Evolutionary conservation across 2,329 filamentous ascomycete genomes (phyloP).

Genomic region (Apiospora malaysiana): DNA sequence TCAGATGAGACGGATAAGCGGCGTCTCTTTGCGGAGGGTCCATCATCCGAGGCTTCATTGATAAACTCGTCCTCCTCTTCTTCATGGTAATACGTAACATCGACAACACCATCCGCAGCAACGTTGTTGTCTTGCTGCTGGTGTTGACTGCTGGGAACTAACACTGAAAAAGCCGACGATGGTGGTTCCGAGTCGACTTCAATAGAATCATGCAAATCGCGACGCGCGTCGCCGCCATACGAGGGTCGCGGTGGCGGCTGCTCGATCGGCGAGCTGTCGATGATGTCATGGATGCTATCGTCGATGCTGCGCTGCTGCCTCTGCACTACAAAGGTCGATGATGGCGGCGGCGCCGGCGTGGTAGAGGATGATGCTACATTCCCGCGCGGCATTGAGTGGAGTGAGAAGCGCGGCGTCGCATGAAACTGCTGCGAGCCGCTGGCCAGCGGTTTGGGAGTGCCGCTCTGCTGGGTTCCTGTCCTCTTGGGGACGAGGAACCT

Average conservation of each 20-base stretch:
- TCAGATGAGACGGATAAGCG: conserved; percentile 42
- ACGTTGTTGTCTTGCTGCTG: conserved; percentile 6
- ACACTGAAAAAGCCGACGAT: conserved; percentile 8
- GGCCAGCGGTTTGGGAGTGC: conserved; percentile 36
- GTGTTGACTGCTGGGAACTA: not conserved
- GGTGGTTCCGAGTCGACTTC: conserved; percentile 22
- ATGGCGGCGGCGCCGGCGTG: conserved; percentile 30
- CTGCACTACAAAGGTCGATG: conserved; percentile 27
- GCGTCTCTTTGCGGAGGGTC: conserved; percentile 42
- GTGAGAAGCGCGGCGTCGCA: conserved; percentile 40
- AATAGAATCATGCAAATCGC: conserved; percentile 20
- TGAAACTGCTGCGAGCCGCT: conserved; percentile 39
- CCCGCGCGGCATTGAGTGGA: conserved; percentile 37
- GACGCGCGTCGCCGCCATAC: not conserved
- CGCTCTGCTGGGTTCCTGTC: conserved; percentile 30
- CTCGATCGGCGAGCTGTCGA: conserved; percentile 37
- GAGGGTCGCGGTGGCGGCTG: conserved; percentile 26
- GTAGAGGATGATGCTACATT: not conserved
- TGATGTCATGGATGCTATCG: conserved; percentile 32
- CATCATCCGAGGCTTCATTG: conserved; percentile 21
- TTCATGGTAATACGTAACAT: not conserved
- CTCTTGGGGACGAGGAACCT: conserved; percentile 40
- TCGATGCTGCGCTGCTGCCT: conserved; percentile 27
- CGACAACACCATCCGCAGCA: conserved; percentile 18
- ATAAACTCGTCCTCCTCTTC: not conserved